Evolutionary conservation across 345 rosid genomes (phyloP).

Genomic region (Kandelia obovata): DNA sequence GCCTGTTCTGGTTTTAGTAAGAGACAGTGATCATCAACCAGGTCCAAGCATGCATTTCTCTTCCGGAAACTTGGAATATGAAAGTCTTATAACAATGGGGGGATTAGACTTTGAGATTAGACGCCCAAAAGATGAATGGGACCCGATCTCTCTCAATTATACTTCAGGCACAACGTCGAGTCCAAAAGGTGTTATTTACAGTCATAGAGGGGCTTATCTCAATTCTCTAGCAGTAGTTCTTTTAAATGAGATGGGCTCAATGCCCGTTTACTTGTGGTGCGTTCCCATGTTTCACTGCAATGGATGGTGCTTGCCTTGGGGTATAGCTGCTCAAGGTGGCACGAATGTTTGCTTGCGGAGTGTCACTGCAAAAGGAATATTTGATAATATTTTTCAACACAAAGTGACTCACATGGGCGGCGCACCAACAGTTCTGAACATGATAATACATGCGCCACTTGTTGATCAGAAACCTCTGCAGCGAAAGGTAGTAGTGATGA

Average conservation of each 20-base stretch:
- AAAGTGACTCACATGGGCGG: constrained; percentile 34
- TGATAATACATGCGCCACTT: constrained; percentile 17
- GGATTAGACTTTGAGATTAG: constrained; percentile 39
- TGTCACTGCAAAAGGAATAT: constrained; percentile 21
- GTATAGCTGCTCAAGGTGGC: constrained; percentile 33
- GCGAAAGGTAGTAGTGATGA: constrained; percentile 24
- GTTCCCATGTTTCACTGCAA: constrained; percentile 39
- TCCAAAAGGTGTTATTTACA: constrained; percentile 33
- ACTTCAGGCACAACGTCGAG: constrained; percentile 35
- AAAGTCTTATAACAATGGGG: constrained; percentile 40
- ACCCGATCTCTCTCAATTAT: constrained; percentile 29
- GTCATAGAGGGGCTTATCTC: constrained; percentile 33
- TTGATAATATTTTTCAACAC: constrained; percentile 16
- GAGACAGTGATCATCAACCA: constrained; percentile 22
- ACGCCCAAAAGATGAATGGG: constrained; percentile 31
- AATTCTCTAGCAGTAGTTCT: constrained; percentile 27
- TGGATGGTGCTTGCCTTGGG: constrained; percentile 35
- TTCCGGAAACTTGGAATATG: constrained; percentile 37
- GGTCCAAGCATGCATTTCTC: constrained; percentile 3
- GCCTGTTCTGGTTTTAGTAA: constrained; percentile 43
- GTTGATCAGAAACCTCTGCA: constrained; percentile 17
- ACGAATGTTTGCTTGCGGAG: constrained; percentile 22
- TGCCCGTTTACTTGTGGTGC: constrained; percentile 33
- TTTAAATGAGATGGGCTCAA: constrained; percentile 23
- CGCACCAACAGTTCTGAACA: constrained; percentile 32